Base-by-base conservation (phyloP, 2,329 filamentous ascomycete genomes). In the Fusarium armeniacum region DNA sequence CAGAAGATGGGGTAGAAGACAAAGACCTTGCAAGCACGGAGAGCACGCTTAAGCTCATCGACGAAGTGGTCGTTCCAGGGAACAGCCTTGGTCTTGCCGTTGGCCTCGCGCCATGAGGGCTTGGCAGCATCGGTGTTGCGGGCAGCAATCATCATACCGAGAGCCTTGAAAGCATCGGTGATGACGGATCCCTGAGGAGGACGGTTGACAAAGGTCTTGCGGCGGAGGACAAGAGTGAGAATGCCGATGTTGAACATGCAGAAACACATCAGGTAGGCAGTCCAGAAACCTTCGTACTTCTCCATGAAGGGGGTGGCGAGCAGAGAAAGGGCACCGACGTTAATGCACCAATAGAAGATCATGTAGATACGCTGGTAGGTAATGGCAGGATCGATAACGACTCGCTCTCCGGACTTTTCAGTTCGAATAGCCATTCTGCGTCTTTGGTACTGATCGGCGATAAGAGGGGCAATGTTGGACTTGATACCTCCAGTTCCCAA, bases 321-420 rank as follows among this genome's bases (percentile, higher is more conserved):
- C 56, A 87, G 82, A 0, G 87, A 91, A 9, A 94, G 82, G 3
- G 89, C 87, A n/a, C 91, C 91, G 18, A 93, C 71, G 78, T 93
- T 93, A 76, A 93, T 92, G 79, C 88, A 90, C 77, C 85, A 84
- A 79, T 93, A 93, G 81, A 92, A 93, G 75, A 92, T 86, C 88
- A 89, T 91, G 82, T 91, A 92, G 65, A 92, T 88, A 49, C 89
- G 84, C 73, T 90, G 87, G 66, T 90, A 86, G 2, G 90, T 92
- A 57, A 91, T 82, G 40, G 86, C 83, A 0, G 90, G 89, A 71
- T 92, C 90, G 28, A 91, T 85, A 67, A 93, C 84, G 56, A 92
- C 88, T 82, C 84, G 82, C 78, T 88, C 84, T 40, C 86, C 87
- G 9, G 70, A 78, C 69, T 81, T 78, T 44, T 85, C 78, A 3